Evolutionary conservation across 345 rosid genomes (phyloP).

Genomic region (Citrus trifoliata): DNA sequence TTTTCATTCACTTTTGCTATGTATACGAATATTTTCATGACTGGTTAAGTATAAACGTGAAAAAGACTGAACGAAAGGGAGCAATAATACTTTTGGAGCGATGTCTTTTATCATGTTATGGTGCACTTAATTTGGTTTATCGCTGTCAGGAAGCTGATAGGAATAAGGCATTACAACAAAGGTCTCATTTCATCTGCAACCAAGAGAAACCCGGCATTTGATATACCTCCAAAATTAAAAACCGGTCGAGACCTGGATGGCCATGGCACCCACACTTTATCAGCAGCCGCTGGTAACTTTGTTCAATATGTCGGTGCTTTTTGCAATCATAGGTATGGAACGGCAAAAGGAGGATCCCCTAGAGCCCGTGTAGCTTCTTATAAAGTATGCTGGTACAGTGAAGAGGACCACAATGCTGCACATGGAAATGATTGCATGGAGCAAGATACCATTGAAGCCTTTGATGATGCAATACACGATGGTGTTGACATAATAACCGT

Average conservation of each 20-base stretch:
- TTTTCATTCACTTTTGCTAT: too few relatives aligned
- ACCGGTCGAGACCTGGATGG: conserved; percentile 23
- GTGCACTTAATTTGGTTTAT: too few relatives aligned
- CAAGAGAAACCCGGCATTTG: neutral
- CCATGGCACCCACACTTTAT: conserved; percentile 50
- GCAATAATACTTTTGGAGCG: too few relatives aligned
- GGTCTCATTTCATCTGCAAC: conserved; percentile 5
- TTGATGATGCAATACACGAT: conserved; percentile 42
- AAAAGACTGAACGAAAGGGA: too few relatives aligned
- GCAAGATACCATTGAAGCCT: neutral
- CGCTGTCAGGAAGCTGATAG: conserved; percentile 41
- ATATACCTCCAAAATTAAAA: neutral
- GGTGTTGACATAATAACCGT: conserved; percentile 44
- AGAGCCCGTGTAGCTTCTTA: conserved; percentile 43
- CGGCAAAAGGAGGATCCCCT: conserved; percentile 47
- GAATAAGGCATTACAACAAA: conserved; percentile 34
- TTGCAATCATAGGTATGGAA: conserved; percentile 19
- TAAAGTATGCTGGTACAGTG: conserved; percentile 38
- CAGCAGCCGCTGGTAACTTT: conserved; percentile 40
- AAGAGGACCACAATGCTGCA: conserved; percentile 34
- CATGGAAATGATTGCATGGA: neutral
- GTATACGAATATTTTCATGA: too few relatives aligned
- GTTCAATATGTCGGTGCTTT: conserved; percentile 20
- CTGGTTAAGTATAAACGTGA: too few relatives aligned
- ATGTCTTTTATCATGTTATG: too few relatives aligned